phyloP scores from a whole-genome alignment of 495 filamentous ascomycete species.

The Aspergillus funiculosus region DNA sequence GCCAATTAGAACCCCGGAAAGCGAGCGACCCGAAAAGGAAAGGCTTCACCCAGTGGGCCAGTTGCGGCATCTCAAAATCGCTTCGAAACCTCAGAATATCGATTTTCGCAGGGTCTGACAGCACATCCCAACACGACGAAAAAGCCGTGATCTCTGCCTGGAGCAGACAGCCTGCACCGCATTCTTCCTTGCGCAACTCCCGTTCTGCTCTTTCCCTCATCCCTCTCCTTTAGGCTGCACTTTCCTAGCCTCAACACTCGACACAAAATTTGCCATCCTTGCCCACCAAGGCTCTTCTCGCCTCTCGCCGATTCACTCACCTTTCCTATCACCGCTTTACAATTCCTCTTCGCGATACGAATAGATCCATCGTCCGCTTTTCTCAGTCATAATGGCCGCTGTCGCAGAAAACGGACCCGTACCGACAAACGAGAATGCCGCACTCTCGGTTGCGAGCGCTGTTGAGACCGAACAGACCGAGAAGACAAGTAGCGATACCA shows the following conservation, averaged over 20 bases:
- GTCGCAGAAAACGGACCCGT: slow-evolving; percentile 39
- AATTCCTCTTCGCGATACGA: slow-evolving; percentile 3
- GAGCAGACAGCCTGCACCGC: slow-evolving; percentile 31
- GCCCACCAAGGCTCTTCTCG: slow-evolving; percentile 29
- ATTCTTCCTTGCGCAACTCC: too few species aligned
- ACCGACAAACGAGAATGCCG: slow-evolving; percentile 39
- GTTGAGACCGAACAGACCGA: slow-evolving; percentile 29
- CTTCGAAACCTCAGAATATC: slow-evolving; percentile 35
- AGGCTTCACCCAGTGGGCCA: slow-evolving; percentile 28
- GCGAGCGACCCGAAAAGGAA: slow-evolving; percentile 36
- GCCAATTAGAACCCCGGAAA: slow-evolving; percentile 17
- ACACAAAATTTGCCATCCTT: slow-evolving; percentile 24
- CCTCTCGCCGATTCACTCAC: slow-evolving; percentile 22
- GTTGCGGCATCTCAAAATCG: slow-evolving; percentile 30
- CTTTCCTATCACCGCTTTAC: slow-evolving; percentile 16
- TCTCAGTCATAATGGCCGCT: slow-evolving; percentile 34
- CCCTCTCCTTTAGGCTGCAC: slow-evolving; percentile 22
- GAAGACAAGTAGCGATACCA: slow-evolving; percentile 46
- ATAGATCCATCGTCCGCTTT: slow-evolving; percentile 4
- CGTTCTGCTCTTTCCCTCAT: not conserved
- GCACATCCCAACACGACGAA: slow-evolving; percentile 8
- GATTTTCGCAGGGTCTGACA: slow-evolving; percentile 12
- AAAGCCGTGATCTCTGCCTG: slow-evolving; percentile 35
- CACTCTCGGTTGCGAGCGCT: slow-evolving; percentile 25
- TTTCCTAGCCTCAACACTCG: slow-evolving; percentile 24